Base-by-base conservation (phyloP, 305 asterid genomes). In the Plantago coronopus region DNA sequence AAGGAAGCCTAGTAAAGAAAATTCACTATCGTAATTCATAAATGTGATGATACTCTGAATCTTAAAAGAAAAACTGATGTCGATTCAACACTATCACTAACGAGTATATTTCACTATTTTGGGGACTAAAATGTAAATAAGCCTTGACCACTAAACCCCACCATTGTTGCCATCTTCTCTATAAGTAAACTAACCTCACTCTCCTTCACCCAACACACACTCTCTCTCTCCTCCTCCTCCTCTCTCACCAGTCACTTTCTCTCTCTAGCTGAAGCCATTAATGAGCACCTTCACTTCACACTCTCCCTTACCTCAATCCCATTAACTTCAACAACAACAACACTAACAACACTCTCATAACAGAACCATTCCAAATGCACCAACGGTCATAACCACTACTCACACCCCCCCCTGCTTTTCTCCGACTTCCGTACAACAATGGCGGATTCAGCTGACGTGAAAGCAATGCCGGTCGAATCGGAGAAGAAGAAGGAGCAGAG, bases 401-500 rank as follows among this genome's bases (percentile, higher is more conserved):
- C n/a, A n/a, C n/a, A n/a, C n/a, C n/a, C n/a, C n/a, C n/a, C n/a
- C n/a, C 42, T 59, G 63, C 57, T 69, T 63, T 66, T 29, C 0
- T 34, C 22, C 40, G 11, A 7, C 8, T 34, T 12, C 12, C 0
- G 0, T 59, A 16, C 7, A 27, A 55, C 27, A 74, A 77, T 81
- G 87, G 95, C 94, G 62, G 99, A 94, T 67, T 72, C 70, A 20
- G 76, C 64, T 4, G 96, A 87, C 49, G 88, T 76, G 57, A 87
- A 87, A 74, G 60, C 86, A 78, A 78, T 82, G 86, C 84, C 89
- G 67, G 54, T 48, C n/a, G 96, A 83, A 69, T 65, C 94, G 22
- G 97, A 84, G 79, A 90, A 87, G 91, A 94, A 90, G 81, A 94
- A 90, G 59, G 99, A 86, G 62, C 96, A 87, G 76, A 83, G 89